phyloP scores from a whole-genome alignment of 2,329 filamentous ascomycete species.

The Colletotrichum chlorophyti region DNA sequence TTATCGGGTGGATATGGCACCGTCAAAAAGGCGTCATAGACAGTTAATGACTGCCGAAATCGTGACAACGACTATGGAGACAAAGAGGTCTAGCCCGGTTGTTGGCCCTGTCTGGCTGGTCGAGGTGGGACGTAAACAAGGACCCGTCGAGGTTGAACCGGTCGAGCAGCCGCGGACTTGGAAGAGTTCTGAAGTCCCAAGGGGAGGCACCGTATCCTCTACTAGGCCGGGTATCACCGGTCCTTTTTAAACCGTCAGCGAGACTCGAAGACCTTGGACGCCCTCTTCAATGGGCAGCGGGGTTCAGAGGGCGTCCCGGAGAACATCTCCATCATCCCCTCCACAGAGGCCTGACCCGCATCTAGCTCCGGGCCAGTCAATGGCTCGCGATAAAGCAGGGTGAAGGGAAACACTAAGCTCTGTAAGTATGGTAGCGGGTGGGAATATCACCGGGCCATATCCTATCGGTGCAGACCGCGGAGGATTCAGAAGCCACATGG shows the following conservation, averaged over 20 bases:
- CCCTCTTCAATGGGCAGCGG: background rate
- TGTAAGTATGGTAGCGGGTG: constrained; percentile 2
- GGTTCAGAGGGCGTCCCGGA: background rate
- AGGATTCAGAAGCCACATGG: background rate
- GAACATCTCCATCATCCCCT: background rate
- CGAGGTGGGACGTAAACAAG: background rate
- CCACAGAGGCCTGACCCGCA: constrained; percentile 12
- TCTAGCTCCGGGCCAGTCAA: constrained; percentile 16
- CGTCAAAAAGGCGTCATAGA: background rate
- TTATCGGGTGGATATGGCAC: background rate
- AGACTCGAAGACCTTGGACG: background rate
- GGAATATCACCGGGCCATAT: background rate
- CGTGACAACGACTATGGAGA: background rate
- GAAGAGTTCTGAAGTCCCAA: background rate
- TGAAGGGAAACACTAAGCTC: background rate
- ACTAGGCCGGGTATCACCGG: background rate
- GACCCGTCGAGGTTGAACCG: background rate
- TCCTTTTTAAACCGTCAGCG: constrained; percentile 9
- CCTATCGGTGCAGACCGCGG: no score
- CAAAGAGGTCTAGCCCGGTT: background rate
- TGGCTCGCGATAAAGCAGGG: constrained; percentile 26
- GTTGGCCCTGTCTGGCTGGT: background rate
- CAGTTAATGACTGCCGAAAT: background rate
- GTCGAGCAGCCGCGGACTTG: background rate
- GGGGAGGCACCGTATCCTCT: background rate